These are phyloP conservation scores for Tolypocladium nubicola DNA, from an alignment of 2,329 filamentous ascomycete genomes.

Conservation along the genomic window DNA sequence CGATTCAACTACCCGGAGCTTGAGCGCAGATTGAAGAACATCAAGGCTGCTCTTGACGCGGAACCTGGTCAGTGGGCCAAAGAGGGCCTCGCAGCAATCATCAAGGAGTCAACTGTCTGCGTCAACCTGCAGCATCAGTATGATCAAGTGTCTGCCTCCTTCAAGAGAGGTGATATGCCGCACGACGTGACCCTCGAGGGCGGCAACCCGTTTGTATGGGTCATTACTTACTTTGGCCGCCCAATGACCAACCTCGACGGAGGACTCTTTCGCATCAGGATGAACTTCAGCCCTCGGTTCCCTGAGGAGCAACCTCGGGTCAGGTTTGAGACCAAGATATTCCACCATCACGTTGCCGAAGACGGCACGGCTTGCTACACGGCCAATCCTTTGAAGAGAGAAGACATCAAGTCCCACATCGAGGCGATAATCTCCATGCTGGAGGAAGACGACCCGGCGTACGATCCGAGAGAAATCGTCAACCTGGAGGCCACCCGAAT, in stretches of 20 bases:
- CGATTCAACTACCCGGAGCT: conserved; percentile 73
- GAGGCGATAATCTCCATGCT: conserved; percentile 70
- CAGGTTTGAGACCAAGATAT: conserved; percentile 68
- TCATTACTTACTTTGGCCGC: conserved; percentile 77
- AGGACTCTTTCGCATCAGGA: conserved; percentile 72
- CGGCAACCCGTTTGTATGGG: conserved; percentile 83
- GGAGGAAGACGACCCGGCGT: conserved; percentile 81
- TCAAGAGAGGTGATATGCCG: conserved; percentile 60
- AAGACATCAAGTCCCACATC: conserved; percentile 75
- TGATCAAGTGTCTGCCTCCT: conserved; percentile 67
- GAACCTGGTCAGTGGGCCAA: conserved; percentile 64
- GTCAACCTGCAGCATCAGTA: conserved; percentile 77
- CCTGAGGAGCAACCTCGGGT: conserved; percentile 82
- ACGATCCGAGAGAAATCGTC: conserved; percentile 81
- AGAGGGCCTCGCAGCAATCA: conserved; percentile 53
- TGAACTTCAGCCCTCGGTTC: conserved; percentile 74
- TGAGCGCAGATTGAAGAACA: conserved; percentile 53
- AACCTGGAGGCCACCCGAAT: conserved; percentile 77
- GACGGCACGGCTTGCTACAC: conserved; percentile 80
- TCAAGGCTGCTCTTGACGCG: conserved; percentile 60
- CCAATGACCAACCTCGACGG: conserved; percentile 92
- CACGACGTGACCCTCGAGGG: conserved; percentile 69
- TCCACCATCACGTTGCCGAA: conserved; percentile 75
- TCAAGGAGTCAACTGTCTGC: conserved; percentile 63
- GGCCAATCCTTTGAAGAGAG: conserved; percentile 45